These are phyloP conservation scores for Aspergillus sp. DNA, from an alignment of 2,329 filamentous ascomycete species.

Conservation along the genomic window DNA sequence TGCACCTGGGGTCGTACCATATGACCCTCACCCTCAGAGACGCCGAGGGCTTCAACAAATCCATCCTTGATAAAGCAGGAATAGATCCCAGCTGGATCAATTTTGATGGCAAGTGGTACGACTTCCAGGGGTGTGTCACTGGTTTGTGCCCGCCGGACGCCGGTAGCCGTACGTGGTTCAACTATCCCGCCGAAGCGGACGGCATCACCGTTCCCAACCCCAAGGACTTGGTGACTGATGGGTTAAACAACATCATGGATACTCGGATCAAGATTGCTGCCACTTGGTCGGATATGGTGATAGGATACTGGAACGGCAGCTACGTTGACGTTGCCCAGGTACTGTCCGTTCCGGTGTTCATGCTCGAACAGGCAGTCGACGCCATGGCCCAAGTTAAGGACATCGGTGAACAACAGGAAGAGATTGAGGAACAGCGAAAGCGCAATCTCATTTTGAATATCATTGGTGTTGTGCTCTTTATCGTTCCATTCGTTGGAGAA, in stretches of 20 bases:
- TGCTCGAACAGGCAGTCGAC: conserved; percentile 7
- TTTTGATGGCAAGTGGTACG: not conserved
- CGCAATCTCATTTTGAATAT: conserved; percentile 14
- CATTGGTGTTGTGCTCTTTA: conserved; percentile 9
- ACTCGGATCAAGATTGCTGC: too few relatives aligned
- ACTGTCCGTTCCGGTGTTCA: conserved; percentile 6
- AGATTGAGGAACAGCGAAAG: conserved; percentile 6
- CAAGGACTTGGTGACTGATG: conserved; percentile 1
- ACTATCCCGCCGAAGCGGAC: not conserved
- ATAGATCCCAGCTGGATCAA: not conserved
- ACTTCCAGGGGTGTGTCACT: too few relatives aligned
- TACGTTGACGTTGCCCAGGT: conserved; percentile 3
- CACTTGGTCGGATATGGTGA: too few relatives aligned
- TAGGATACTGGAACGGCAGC: conserved; percentile 2
- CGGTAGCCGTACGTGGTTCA: not conserved
- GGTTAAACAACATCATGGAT: not conserved
- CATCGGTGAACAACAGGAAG: conserved; percentile 10
- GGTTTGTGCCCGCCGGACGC: not conserved
- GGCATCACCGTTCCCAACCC: conserved; percentile 3
- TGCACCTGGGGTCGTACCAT: too few relatives aligned
- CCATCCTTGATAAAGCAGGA: not conserved
- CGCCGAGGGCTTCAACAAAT: not conserved
- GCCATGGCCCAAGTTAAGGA: conserved; percentile 10
- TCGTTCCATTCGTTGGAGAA: conserved; percentile 12
- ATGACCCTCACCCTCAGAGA: not conserved